Evolutionary conservation across 371 early-diverging fungal genomes (phyloP).

Genomic region (Mortierella sp.): DNA sequence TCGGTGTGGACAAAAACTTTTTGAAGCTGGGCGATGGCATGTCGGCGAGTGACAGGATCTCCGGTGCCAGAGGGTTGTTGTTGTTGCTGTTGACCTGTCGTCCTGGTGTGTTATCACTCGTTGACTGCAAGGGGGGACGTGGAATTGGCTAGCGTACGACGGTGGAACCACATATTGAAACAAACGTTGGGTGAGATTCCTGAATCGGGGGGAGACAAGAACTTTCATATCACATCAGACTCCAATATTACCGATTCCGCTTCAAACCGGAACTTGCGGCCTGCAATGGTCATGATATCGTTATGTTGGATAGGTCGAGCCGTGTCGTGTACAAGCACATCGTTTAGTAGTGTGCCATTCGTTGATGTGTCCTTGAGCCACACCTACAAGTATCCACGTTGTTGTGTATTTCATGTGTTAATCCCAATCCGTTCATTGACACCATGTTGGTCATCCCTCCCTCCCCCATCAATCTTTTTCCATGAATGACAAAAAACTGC

Average conservation of each 20-base stretch:
- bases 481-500: background rate
- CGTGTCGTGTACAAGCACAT: constrained; percentile 41
- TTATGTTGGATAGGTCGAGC: constrained; percentile 32
- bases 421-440: no score
- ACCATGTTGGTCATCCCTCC: no score
- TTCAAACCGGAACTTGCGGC: constrained; percentile 43
- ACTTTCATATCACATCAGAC: no score
- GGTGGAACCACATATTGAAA: background rate
- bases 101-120: constrained; percentile 13
- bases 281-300: constrained; percentile 41
- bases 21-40: constrained; percentile 12
- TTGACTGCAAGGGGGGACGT: constrained; percentile 7
- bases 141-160: constrained; percentile 10
- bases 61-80: constrained; percentile 10
- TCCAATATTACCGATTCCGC: constrained; percentile 9
- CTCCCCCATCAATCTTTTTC: background rate
- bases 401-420: background rate
- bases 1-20: constrained; percentile 17
- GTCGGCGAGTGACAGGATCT: constrained; percentile 16
- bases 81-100: constrained; percentile 8
- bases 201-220: no score
- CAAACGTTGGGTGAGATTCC: no score
- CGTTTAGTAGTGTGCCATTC: constrained; percentile 37
- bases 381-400: constrained; percentile 14
- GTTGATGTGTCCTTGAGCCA: constrained; percentile 46